Evolutionary conservation across 2,329 filamentous ascomycete species (phyloP), one percentile per base, ranked within the genome.

Genomic region (Trichoderma sp.): DNA sequence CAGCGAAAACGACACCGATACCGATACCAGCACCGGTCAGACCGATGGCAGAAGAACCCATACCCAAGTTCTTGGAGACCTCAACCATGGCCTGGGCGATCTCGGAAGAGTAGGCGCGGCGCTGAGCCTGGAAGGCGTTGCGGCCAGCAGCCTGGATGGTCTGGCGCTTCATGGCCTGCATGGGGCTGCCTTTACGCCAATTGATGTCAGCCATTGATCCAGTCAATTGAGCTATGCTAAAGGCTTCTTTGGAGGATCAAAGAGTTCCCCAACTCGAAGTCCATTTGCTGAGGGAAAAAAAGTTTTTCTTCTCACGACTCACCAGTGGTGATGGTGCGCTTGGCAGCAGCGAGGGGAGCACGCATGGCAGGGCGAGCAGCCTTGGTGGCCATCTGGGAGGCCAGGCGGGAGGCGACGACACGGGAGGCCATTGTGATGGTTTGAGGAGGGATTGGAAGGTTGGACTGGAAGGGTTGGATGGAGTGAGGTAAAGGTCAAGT

Each of bases 1-100:
- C 90, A 80, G 91, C 92, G 89, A 96, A 96, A 81, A 96, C 92
- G 80, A 94, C 89, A 87, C 92, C 92, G 84, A 95, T 96, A 92
- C 92, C 92, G 83, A 95, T 92, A 93, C 92, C 91, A 80, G 92
- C 91, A 90, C 91, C 91, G 80, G 91, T 92, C 79, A 96, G 91
- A 91, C 92, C 92, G 80, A 96, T 93, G 86, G 92, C 92, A 79
- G 92, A 92, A 77, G 89, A 86, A 84, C 91, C 91, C 91, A 93
- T 93, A 88, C 91, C 91, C 79, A 93, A 82, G 90, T 93, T 93
- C 89, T 93, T 91, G 83, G 91, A 93, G 84, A 92, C 91, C 87
- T 93, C 90, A 81, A 94, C 91, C 86, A 94, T 90, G 83, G 91
- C 91, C 82, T 91, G 87, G 84, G 91, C 91, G 83, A 94, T 92